A percentile compares a stretch with the other conserved stretches of the same genome.
Conservation (phyloP, 1,139 yeast genomes). For the Geotrichum cucujoidarum region DNA sequence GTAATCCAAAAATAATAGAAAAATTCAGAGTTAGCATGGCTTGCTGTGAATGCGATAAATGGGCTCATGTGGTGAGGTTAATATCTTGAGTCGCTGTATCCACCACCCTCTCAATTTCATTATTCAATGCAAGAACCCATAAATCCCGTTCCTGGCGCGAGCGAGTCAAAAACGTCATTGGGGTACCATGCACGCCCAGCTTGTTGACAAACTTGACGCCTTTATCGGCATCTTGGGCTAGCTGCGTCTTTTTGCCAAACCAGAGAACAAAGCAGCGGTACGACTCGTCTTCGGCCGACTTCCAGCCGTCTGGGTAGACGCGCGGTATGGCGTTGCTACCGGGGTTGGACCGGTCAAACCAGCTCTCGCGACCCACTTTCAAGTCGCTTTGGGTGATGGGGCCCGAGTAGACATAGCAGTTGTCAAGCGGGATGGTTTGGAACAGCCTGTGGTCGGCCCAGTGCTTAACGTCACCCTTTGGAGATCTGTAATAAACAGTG, state of each 20-base stretch:
- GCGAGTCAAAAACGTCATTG: conserved; percentile 71
- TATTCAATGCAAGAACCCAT: conserved; percentile 66
- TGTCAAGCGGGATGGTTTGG: conserved; percentile 47
- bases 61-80: background rate
- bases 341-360: conserved; percentile 46
- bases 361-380: conserved; percentile 42
- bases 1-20: background rate
- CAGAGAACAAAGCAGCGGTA: conserved; percentile 75
- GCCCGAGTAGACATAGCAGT: conserved; percentile 67
- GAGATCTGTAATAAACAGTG: conserved; percentile 43
- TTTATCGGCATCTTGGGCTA: background rate
- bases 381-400: conserved; percentile 54
- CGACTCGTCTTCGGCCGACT: conserved; percentile 68
- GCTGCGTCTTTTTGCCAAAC: conserved; percentile 57
- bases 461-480: conserved; percentile 26
- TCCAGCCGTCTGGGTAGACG: conserved; percentile 78
- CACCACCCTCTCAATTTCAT: conserved; percentile 57
- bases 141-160: conserved; percentile 77
- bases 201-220: conserved; percentile 35
- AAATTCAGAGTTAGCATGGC: background rate
- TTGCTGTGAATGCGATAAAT: no score
- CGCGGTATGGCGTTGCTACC: conserved; percentile 62
- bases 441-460: conserved; percentile 25
- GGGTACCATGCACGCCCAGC: conserved; percentile 63
- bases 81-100: conserved; percentile 28